Evolutionary conservation across 1,284 basidiomycete species (phyloP).

Genomic region (Golubevia sp.): DNA sequence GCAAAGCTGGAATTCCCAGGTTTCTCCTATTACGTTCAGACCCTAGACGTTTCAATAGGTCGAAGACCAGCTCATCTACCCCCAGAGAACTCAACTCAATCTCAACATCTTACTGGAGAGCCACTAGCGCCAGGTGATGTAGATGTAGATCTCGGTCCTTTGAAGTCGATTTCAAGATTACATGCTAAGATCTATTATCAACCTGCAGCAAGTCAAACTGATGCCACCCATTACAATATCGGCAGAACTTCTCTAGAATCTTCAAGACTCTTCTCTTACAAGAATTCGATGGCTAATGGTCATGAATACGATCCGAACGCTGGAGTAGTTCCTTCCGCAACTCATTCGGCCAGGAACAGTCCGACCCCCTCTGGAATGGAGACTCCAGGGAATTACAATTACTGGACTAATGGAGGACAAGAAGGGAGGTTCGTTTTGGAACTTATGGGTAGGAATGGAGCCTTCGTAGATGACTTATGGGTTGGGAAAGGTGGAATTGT

Average conservation of each 20-base stretch:
- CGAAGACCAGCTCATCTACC: conserved; percentile 63
- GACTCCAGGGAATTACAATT: conserved; percentile 13
- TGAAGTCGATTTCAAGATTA: conserved; percentile 93
- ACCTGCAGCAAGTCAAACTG: conserved; percentile 7
- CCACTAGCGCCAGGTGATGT: conserved; percentile 37
- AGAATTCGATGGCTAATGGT: background rate
- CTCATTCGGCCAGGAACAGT: background rate
- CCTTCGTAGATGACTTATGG: conserved; percentile 97
- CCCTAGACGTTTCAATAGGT: conserved; percentile 73
- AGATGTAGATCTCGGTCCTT: conserved; percentile 93
- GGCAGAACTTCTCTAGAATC: background rate
- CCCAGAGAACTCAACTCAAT: background rate
- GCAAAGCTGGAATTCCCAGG: conserved; percentile 89
- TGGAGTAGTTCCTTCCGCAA: background rate
- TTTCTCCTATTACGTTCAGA: conserved; percentile 85
- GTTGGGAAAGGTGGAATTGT: conserved; percentile 83
- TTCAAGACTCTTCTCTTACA: background rate
- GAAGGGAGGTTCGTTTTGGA: conserved; percentile 84
- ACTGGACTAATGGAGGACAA: conserved; percentile 12
- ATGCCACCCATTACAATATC: background rate
- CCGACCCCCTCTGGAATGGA: background rate
- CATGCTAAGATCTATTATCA: conserved; percentile 85
- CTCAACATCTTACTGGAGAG: conserved; percentile 9
- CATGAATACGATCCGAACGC: conserved; percentile 72
- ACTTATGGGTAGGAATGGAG: conserved; percentile 92